These are phyloP conservation scores for Phanerodontia chrysosporium DNA, from an alignment of 768 basidiomycete genomes.

Conservation along the genomic window DNA sequence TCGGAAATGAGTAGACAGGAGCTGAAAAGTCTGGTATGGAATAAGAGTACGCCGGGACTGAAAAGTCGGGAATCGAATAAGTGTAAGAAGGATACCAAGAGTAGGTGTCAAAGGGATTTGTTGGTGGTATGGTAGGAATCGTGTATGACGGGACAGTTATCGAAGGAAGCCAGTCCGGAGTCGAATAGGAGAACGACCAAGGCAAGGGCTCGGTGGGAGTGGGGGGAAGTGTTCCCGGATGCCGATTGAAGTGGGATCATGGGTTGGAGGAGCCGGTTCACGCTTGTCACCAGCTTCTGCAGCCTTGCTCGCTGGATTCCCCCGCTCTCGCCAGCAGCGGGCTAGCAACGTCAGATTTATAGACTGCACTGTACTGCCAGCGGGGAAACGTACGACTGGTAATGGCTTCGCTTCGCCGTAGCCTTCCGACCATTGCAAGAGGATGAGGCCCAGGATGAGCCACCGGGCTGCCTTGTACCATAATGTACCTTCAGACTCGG, in stretches of 20 bases:
- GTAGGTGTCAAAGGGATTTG: background rate
- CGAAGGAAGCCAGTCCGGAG: background rate
- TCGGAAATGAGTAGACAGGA: background rate
- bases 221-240: background rate
- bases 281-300: background rate
- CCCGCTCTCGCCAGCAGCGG: too few relatives aligned
- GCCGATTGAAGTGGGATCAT: background rate
- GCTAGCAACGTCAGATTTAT: too few relatives aligned
- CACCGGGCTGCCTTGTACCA: too few relatives aligned
- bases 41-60: background rate
- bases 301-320: too few relatives aligned
- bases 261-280: background rate
- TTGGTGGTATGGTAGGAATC: background rate
- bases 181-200: constrained; percentile 1
- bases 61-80: background rate
- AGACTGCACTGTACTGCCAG: too few relatives aligned
- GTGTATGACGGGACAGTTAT: background rate
- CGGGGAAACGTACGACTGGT: background rate
- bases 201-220: background rate
- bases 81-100: background rate
- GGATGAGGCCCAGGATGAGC: too few relatives aligned
- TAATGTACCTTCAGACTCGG: too few relatives aligned
- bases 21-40: background rate
- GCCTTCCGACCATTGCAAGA: background rate
- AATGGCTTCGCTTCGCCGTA: background rate